These are phyloP conservation scores for Pecoramyces ruminantium DNA, from an alignment of 192 early-diverging fungal genomes.

Conservation along the genomic window DNA sequence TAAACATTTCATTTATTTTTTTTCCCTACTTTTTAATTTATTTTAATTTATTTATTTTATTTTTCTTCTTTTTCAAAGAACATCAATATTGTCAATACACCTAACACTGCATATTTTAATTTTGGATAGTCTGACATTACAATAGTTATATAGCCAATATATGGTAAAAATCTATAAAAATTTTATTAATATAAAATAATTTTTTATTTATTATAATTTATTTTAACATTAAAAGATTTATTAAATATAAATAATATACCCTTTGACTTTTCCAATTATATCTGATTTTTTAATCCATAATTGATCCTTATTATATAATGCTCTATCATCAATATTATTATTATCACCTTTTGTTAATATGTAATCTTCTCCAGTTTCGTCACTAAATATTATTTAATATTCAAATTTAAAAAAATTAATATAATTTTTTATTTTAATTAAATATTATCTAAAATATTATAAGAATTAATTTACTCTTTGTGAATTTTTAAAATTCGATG, in stretches of 20 bases:
- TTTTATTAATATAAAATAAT: no score
- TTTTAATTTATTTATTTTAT: no score
- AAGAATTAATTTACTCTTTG: conserved; percentile 37
- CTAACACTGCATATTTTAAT: conserved; percentile 66
- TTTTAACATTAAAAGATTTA: no score
- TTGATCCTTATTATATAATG: conserved; percentile 39
- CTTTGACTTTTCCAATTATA: not conserved
- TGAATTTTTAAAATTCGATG: conserved; percentile 93
- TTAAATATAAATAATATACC: no score
- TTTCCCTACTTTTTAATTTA: no score
- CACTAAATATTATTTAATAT: not conserved
- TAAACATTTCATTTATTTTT: not conserved
- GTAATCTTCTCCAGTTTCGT: conserved; percentile 41
- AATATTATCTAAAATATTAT: no score
- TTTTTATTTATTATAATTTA: no score
- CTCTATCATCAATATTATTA: conserved; percentile 81
- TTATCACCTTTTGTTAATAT: conserved; percentile 96
- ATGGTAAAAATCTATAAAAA: conserved; percentile 64
- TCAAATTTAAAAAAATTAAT: not conserved
- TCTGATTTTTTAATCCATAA: not conserved
- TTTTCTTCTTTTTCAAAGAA: not conserved
- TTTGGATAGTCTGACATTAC: conserved; percentile 90
- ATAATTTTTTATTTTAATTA: no score
- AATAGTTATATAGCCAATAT: conserved; percentile 91
- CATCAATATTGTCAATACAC: conserved; percentile 26